Conservation (phyloP, 2,329 filamentous ascomycete genomes). For the Pezicula carpinea region DNA sequence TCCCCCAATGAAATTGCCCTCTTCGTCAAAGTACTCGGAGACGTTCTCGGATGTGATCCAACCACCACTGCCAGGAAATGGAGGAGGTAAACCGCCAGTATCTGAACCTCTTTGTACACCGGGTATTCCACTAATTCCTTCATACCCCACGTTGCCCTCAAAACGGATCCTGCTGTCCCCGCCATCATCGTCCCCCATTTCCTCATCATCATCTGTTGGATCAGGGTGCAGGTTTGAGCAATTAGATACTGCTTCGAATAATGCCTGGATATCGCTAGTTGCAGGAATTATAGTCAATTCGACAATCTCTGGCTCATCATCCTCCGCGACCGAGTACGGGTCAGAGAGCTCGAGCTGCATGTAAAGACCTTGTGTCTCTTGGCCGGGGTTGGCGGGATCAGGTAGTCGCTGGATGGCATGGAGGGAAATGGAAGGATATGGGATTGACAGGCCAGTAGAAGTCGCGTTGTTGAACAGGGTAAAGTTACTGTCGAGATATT, state of each 20-base stretch:
- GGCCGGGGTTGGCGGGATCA: conserved; percentile 32
- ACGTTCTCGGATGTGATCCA: conserved; percentile 95
- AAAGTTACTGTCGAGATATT: conserved; percentile 41
- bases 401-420: conserved; percentile 64
- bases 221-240: conserved; percentile 77
- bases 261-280: conserved; percentile 23
- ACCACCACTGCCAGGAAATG: conserved; percentile 68
- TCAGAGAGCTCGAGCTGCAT: conserved; percentile 65
- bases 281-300: conserved; percentile 64
- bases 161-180: conserved; percentile 52
- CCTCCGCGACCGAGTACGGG: conserved; percentile 34
- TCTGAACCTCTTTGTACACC: conserved; percentile 46
- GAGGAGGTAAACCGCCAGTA: conserved; percentile 54
- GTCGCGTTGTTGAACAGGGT: conserved; percentile 58
- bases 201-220: conserved; percentile 47
- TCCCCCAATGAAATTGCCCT: conserved; percentile 69
- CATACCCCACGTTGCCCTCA: conserved; percentile 44
- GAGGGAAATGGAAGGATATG: conserved; percentile 70
- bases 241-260: conserved; percentile 64
- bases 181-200: conserved; percentile 47
- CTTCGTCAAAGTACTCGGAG: conserved; percentile 73
- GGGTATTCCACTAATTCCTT: conserved; percentile 51
- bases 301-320: conserved; percentile 59
- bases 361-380: conserved; percentile 47
- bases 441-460: conserved; percentile 60